Base-by-base conservation (phyloP, 441 rosid species). In the Croton laevigatus region DNA sequence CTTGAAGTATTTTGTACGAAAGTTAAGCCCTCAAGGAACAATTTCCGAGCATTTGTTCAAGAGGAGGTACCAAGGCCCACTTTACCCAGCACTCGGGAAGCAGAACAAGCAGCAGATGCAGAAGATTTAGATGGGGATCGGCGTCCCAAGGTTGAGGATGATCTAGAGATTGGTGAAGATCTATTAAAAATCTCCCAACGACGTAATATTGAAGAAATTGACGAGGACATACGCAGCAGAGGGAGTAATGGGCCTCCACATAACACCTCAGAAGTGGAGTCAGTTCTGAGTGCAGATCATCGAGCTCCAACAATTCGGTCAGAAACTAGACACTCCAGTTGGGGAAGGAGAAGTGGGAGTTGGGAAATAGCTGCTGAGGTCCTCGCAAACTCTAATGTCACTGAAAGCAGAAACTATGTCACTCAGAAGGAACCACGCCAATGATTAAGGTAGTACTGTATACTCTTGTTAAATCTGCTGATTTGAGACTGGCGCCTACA, bases 141-240 rank as follows among this genome's bases (percentile, higher is more conserved):
- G 48, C 94, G 97, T 46, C 71, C 85, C 16, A 94, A 94, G 86
- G 97, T 92, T 27, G 90, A 92, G 74, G 97, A 92, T 45, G 96
- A 89, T 81, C 76, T 88, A 71, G 97, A 84, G 48, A 91, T 89
- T 19, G 87, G 90, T 22, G 96, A 94, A 76, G 96, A 90, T 79
- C 79, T 91, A 20, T 61, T 89, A 76, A 90, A 90, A 78, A 84
- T 88, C 70, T 88, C 94, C 19, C 91, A 89, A 64, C 88, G 89
- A 32, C 89, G 86, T 59, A 86, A 87, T 65, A 78, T 79, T 1
- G 94, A 84, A 77, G 93, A 85, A 71, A 75, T 85, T 16, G 88
- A 86, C 2, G 91, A 86, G 75, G 91, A 87, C 46, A 80, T 88
- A 53, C 69, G 82, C 69, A 83, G 88, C 78, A 82, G 90, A 78